Evolutionary conservation across 129 eudicot species (phyloP), one percentile per base, ranked within the genome.

Genomic region (Apium graveolens): DNA sequence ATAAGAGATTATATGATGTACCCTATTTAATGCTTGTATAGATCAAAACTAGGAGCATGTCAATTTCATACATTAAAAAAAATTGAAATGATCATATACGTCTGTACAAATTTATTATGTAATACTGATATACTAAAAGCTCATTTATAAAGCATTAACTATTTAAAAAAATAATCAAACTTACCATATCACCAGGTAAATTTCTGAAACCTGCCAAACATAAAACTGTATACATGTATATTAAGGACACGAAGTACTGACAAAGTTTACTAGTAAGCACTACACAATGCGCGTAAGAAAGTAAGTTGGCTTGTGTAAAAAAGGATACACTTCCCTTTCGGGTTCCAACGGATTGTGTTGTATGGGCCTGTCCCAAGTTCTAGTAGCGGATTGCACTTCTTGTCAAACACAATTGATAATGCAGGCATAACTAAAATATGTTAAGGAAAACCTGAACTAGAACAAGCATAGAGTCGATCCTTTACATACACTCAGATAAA

Each of bases 281-380:
- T n/a, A 57, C 68, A 60, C 5, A 21, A 26, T 3, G 1, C 0
- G 32, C 27, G 16, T 10, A 76, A 80, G 69, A 13, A 17, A 60
- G 42, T 34, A 44, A 62, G 20, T 65, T 73, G 16, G 43, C 11
- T 37, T 49, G 34, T 73, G 63, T 65, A 27, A 16, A 72, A 63
- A 84, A 95, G 97, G 97, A 95, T 95, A 91, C 98, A 35, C 37
- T 35, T 35, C 3, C 37, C 37, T 35, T 35, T 91, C 55, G 97
- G 97, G 81, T 95, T 95, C 98, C 96, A 91, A 57, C 37, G 37
- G 37, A 35, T 35, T 35, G 37, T 35, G 37, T 35, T 35, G 37
- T 35, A 35, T 35, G 3, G 37, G 37, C 37, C 37, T 35, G 37
- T 35, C 37, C 37, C 37, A 35, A 35, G 37, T 3, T 35, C 37